Percentiles rank a stretch among this genome's conserved stretches.
Conservation (phyloP, 2,329 filamentous ascomycete species). For the Pseudogymnoascus sp. region DNA sequence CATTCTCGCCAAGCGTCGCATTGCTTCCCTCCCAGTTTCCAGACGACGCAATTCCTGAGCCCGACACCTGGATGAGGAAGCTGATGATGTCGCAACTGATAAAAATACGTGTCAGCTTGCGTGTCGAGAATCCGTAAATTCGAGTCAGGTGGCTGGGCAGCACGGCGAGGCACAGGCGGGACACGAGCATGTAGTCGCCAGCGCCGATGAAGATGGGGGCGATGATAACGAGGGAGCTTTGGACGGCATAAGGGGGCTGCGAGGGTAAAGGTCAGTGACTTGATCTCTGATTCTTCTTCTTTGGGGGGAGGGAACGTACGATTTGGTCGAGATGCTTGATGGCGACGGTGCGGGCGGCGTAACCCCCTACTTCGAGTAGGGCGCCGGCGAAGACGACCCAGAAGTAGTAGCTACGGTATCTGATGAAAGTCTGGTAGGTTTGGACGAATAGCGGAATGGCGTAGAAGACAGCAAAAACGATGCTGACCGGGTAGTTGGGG, state of each 20-base stretch:
- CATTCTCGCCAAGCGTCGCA: conserved; percentile 33
- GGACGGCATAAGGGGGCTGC: conserved; percentile 17
- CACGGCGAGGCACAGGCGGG: conserved; percentile 36
- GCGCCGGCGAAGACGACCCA: conserved; percentile 37
- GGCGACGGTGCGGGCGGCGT: conserved; percentile 33
- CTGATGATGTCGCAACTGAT: conserved; percentile 39
- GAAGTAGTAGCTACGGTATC: conserved; percentile 38
- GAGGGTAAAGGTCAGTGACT: background rate
- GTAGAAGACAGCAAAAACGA: conserved; percentile 37
- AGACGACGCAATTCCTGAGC: conserved; percentile 37
- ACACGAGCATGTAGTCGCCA: conserved; percentile 44
- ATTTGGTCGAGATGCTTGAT: conserved; percentile 31
- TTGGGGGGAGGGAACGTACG: conserved; percentile 19
- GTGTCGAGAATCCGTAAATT: conserved; percentile 32
- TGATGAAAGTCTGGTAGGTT: conserved; percentile 35
- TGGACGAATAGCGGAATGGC: conserved; percentile 32
- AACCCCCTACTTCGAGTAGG: conserved; percentile 36
- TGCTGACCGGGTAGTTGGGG: conserved; percentile 36
- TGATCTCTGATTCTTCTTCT: conserved; percentile 4
- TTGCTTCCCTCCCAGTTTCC: conserved; percentile 36
- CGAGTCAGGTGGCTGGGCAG: conserved; percentile 30
- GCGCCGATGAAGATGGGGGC: conserved; percentile 43
- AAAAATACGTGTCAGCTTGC: conserved; percentile 39
- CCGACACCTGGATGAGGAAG: conserved; percentile 39
- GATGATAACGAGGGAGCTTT: conserved; percentile 36